Evolutionary conservation across 176 grass and related monocot species (phyloP).

Genomic region (Raddia guianensis): DNA sequence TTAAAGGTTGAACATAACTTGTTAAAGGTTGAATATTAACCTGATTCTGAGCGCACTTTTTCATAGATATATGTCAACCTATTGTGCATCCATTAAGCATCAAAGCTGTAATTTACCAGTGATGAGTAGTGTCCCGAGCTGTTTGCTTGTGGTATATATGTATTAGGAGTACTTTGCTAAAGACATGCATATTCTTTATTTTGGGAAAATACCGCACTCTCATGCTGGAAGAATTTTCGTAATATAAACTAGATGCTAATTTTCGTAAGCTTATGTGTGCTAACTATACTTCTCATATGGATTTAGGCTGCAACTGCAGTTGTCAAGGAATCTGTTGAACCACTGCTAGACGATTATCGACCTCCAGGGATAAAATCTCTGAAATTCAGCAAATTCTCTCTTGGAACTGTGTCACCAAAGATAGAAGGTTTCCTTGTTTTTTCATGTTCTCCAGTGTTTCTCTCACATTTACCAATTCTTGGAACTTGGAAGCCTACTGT

Average conservation of each 20-base stretch:
- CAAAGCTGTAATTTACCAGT: not conserved
- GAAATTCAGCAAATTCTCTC: constrained; percentile 96
- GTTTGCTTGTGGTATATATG: constrained; percentile 17
- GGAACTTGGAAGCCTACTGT: constrained; percentile 11
- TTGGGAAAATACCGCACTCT: constrained; percentile 20
- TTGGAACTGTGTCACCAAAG: constrained; percentile 92
- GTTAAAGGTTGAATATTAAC: constrained; percentile 7
- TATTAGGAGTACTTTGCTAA: constrained; percentile 5
- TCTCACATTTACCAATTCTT: not conserved
- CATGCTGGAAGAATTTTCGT: not conserved
- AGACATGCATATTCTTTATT: constrained; percentile 34
- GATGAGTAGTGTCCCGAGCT: constrained; percentile 16
- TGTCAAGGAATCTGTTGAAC: constrained; percentile 86
- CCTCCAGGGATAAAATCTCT: constrained; percentile 92
- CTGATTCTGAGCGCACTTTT: constrained; percentile 18
- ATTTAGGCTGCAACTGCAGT: constrained; percentile 73
- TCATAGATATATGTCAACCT: not conserved
- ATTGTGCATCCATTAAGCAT: not conserved
- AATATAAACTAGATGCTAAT: constrained; percentile 18
- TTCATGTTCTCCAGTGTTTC: constrained; percentile 14
- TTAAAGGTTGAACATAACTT: constrained; percentile 20
- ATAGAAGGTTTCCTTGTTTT: constrained; percentile 77
- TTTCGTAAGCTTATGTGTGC: constrained; percentile 33
- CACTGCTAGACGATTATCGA: constrained; percentile 93
- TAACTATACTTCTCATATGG: constrained; percentile 43